Conservation (phyloP, 805 yeast genomes). For the Candida glaebosa region DNA sequence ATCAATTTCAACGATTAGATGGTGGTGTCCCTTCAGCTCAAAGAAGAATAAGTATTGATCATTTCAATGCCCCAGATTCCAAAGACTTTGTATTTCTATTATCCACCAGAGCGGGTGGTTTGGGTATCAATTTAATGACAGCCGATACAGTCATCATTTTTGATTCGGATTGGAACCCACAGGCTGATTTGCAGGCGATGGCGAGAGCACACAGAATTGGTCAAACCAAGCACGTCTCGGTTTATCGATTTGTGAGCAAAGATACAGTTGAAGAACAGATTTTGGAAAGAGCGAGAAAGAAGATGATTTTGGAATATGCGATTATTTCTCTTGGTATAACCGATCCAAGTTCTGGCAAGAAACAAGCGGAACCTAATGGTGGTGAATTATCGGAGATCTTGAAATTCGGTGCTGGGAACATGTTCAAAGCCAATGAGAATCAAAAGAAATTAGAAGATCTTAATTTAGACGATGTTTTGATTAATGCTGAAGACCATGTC, state of each 20-base stretch:
- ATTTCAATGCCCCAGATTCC: constrained; percentile 90
- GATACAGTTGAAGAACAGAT: constrained; percentile 98
- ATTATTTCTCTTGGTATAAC: constrained; percentile 94
- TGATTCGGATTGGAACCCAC: constrained; percentile 99
- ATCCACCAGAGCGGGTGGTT: constrained; percentile 97
- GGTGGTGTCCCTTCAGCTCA: constrained; percentile 96
- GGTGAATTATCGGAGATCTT: constrained; percentile 88
- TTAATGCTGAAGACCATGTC: constrained; percentile 95
- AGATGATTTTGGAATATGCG: constrained; percentile 98
- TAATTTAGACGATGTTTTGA: constrained; percentile 92
- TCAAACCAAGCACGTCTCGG: constrained; percentile 98
- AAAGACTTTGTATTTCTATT: constrained; percentile 86
- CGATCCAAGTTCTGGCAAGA: constrained; percentile 52
- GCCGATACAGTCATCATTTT: constrained; percentile 98
- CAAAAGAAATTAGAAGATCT: constrained; percentile 94
- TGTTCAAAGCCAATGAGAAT: constrained; percentile 94
- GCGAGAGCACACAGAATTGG: constrained; percentile 99
- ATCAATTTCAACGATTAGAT: constrained; percentile 86
- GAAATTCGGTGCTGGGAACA: constrained; percentile 97
- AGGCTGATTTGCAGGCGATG: constrained; percentile 99
- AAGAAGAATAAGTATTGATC: constrained; percentile 92
- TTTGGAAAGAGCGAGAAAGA: constrained; percentile 91
- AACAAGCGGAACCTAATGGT: constrained; percentile 68
- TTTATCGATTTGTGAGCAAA: constrained; percentile 94
- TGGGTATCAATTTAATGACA: constrained; percentile 97